Evolutionary conservation across 2,329 filamentous ascomycete species (phyloP).

Genomic region (Purpureocillium lavendulum): DNA sequence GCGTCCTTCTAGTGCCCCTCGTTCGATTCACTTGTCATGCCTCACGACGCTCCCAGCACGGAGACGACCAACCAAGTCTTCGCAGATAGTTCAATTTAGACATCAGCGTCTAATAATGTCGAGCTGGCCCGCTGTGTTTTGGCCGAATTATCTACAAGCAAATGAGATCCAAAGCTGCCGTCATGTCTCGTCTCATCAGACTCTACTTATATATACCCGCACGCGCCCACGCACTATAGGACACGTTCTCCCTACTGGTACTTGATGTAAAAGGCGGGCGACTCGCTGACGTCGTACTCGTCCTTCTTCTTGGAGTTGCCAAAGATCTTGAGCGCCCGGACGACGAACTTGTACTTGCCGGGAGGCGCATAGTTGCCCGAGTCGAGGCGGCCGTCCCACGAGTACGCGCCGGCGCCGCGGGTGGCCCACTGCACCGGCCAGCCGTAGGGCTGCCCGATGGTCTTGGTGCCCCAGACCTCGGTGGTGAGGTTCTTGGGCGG

Average conservation of each 20-base stretch:
- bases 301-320: constrained; percentile 32
- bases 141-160: neutral
- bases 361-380: constrained; percentile 38
- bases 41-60: too few species aligned
- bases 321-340: constrained; percentile 42
- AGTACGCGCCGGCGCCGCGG: constrained; percentile 14
- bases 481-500: constrained; percentile 16
- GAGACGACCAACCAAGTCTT: too few species aligned
- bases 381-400: constrained; percentile 38
- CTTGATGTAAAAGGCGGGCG: constrained; percentile 33
- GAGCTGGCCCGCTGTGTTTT: neutral
- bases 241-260: constrained; percentile 20
- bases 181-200: too few species aligned
- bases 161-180: too few species aligned
- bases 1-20: too few species aligned
- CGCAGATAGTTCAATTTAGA: too few species aligned
- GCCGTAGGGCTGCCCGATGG: constrained; percentile 31
- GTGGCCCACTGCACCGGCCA: constrained; percentile 29
- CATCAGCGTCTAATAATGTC: too few species aligned
- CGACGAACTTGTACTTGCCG: constrained; percentile 40
- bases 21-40: too few species aligned
- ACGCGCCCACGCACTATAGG: too few species aligned
- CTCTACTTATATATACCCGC: too few species aligned
- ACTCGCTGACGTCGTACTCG: constrained; percentile 39
- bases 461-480: constrained; percentile 27